phyloP scores from a whole-genome alignment of 73 alveolate genomes.

The Paramecium octaurelia region DNA sequence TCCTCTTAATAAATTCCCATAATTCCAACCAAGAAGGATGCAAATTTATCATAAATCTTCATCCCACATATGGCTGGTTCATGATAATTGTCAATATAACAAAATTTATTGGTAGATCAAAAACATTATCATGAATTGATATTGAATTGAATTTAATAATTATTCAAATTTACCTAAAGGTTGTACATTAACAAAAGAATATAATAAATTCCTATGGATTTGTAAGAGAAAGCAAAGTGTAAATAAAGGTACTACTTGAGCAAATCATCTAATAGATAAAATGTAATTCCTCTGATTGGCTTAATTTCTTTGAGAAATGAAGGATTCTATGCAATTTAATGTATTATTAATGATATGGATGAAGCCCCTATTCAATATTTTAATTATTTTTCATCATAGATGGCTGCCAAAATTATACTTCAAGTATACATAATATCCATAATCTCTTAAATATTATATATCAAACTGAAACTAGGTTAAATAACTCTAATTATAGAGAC shows the following conservation, averaged over 20 bases:
- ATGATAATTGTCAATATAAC: slow-evolving; percentile 63
- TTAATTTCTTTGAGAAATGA: slow-evolving; percentile 64
- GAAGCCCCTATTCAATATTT: slow-evolving; percentile 21
- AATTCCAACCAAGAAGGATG: slow-evolving; percentile 65
- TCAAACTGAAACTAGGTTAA: slow-evolving; percentile 52
- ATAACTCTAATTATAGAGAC: slow-evolving; percentile 62
- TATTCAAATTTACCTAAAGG: slow-evolving; percentile 43
- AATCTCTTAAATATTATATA: slow-evolving; percentile 53
- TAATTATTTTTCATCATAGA: slow-evolving; percentile 60
- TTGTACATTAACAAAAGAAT: slow-evolving; percentile 45
- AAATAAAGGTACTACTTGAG: slow-evolving; percentile 65
- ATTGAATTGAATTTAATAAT: not conserved
- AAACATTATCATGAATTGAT: slow-evolving; percentile 69
- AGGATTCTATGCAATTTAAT: slow-evolving; percentile 62
- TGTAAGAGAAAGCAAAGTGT: slow-evolving; percentile 64
- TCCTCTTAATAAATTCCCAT: slow-evolving; percentile 67
- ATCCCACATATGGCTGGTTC: slow-evolving; percentile 63
- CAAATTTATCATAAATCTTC: slow-evolving; percentile 63
- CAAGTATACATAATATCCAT: slow-evolving; percentile 57
- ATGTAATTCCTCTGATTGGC: slow-evolving; percentile 67
- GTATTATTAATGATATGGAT: slow-evolving; percentile 63
- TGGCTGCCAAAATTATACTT: slow-evolving; percentile 57
- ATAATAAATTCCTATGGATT: slow-evolving; percentile 50
- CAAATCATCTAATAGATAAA: slow-evolving; percentile 70
- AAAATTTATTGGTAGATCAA: slow-evolving; percentile 64